phyloP scores from a whole-genome alignment of 202 grass and related monocot species.

The Zoysia matrella region DNA sequence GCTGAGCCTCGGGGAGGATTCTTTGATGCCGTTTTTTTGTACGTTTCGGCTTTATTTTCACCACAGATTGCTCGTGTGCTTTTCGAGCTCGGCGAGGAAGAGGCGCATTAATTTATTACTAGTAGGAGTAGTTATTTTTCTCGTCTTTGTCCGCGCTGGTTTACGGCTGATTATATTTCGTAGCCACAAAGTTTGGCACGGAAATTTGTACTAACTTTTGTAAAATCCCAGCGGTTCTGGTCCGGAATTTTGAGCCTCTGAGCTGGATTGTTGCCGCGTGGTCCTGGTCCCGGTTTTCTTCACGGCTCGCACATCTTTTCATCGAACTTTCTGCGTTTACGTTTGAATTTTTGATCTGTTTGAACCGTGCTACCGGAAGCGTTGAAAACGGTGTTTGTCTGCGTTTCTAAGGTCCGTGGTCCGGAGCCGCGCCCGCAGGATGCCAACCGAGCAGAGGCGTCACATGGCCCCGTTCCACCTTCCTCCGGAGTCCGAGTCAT shows the following conservation, averaged over 20 bases:
- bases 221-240: constrained; percentile 10
- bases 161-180: constrained; percentile 24
- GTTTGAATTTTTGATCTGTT: constrained; percentile 40
- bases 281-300: constrained; percentile 22
- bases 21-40: constrained; percentile 42
- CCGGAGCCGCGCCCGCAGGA: constrained; percentile 56
- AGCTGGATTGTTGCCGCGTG: constrained; percentile 9
- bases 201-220: constrained; percentile 2
- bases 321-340: not conserved
- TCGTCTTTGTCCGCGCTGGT: not conserved
- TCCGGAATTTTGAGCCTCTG: not conserved
- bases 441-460: constrained; percentile 79
- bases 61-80: constrained; percentile 49
- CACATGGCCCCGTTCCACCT: constrained; percentile 51
- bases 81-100: constrained; percentile 33
- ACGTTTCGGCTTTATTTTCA: constrained; percentile 38
- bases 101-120: constrained; percentile 19
- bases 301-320: constrained; percentile 30
- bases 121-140: no score
- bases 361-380: constrained; percentile 31
- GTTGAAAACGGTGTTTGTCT: constrained; percentile 27
- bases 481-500: constrained; percentile 39
- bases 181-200: constrained; percentile 3
- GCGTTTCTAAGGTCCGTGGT: constrained; percentile 35
- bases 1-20: not conserved